Evolutionary conservation across 495 filamentous ascomycete genomes (phyloP).

Genomic region (Hypomontagnella monticulosa): DNA sequence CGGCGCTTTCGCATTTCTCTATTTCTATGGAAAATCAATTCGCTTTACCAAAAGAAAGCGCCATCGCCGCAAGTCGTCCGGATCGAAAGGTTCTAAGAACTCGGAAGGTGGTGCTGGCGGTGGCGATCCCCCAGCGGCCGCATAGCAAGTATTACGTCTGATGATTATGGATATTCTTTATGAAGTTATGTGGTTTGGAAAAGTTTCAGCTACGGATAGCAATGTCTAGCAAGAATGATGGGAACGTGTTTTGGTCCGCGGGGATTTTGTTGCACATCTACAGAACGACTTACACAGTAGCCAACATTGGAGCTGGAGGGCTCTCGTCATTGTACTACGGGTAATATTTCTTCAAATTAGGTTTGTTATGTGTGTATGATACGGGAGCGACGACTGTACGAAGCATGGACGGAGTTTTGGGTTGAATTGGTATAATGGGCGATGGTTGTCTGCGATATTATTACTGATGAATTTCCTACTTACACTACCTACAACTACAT

Average conservation of each 20-base stretch:
- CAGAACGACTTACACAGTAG: conserved; percentile 33
- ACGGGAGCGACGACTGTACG: conserved; percentile 23
- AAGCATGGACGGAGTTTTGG: conserved; percentile 29
- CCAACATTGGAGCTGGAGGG: conserved; percentile 20
- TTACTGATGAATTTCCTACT: conserved; percentile 22
- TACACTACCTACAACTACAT: conserved; percentile 10
- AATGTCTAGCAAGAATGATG: conserved; percentile 1
- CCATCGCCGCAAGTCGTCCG: conserved; percentile 37
- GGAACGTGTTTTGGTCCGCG: neutral
- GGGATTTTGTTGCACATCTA: conserved; percentile 22
- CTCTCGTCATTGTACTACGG: conserved; percentile 16
- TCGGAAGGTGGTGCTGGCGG: conserved; percentile 18
- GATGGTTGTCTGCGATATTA: conserved; percentile 21
- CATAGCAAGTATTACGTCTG: conserved; percentile 2
- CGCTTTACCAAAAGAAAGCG: conserved; percentile 34
- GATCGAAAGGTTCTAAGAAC: conserved; percentile 41
- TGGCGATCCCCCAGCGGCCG: conserved; percentile 37
- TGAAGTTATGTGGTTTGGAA: conserved; percentile 2
- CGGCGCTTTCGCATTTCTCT: conserved; percentile 43
- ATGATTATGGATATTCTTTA: neutral
- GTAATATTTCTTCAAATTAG: conserved; percentile 8
- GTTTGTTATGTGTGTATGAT: conserved; percentile 34
- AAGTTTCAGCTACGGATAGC: neutral
- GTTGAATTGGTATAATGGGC: conserved; percentile 27
- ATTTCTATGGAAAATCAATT: conserved; percentile 46